These are phyloP conservation scores for Trichoderma asperellum DNA, from an alignment of 2,329 filamentous ascomycete species.

Conservation along the genomic window DNA sequence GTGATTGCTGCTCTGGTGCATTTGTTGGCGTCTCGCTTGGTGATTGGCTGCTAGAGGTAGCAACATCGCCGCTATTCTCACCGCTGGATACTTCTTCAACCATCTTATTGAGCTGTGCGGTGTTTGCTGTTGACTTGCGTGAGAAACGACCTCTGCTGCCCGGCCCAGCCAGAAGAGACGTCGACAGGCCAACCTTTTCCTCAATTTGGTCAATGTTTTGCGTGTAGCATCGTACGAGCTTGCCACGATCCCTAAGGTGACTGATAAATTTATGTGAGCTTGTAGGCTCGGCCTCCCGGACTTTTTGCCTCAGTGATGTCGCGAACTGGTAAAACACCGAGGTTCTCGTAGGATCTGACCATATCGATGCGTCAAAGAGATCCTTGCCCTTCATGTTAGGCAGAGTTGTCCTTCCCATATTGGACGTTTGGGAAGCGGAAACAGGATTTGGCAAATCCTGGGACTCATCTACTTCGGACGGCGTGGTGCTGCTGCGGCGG, in stretches of 20 bases:
- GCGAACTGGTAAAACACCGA: slow-evolving; percentile 75
- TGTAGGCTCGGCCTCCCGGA: slow-evolving; percentile 65
- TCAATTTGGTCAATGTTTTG: slow-evolving; percentile 78
- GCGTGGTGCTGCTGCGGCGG: slow-evolving; percentile 45
- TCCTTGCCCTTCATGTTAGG: slow-evolving; percentile 72
- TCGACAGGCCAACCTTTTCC: slow-evolving; percentile 69
- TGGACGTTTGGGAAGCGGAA: slow-evolving; percentile 46
- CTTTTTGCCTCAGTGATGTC: slow-evolving; percentile 67
- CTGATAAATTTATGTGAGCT: slow-evolving; percentile 70
- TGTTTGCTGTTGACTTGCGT: slow-evolving; percentile 48
- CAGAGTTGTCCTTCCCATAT: slow-evolving; percentile 43
- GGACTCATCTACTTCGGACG: slow-evolving; percentile 52
- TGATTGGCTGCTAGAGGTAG: slow-evolving; percentile 29
- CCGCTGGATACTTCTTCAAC: slow-evolving; percentile 41
- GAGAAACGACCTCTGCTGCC: slow-evolving; percentile 66
- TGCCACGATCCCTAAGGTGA: slow-evolving; percentile 67
- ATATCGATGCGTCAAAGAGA: slow-evolving; percentile 71
- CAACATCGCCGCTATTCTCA: slow-evolving; percentile 24
- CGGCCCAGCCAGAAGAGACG: slow-evolving; percentile 63
- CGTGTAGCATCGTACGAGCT: slow-evolving; percentile 72
- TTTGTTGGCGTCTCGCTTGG: slow-evolving; percentile 20
- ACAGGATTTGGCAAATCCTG: slow-evolving; percentile 47
- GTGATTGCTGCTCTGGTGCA: slow-evolving; percentile 13
- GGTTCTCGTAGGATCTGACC: slow-evolving; percentile 68
- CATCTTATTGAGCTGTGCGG: slow-evolving; percentile 44